Evolutionary conservation across 2,329 filamentous ascomycete genomes (phyloP).

Genomic region (Colletotrichum higginsianum): DNA sequence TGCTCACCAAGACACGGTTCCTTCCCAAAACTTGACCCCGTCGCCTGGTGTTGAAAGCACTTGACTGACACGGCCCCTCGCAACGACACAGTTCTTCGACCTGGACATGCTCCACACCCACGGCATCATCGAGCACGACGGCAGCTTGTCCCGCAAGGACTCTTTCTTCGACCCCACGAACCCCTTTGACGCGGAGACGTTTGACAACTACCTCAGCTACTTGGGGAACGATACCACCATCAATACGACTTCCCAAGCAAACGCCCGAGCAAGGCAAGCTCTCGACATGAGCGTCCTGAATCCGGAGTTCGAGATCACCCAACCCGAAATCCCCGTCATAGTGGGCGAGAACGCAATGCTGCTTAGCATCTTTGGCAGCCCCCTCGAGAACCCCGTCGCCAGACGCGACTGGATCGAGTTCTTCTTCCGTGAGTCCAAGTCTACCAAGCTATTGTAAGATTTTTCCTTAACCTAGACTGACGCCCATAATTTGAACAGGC

Average conservation of each 20-base stretch:
- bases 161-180: slow-evolving; percentile 66
- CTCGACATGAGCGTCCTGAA: slow-evolving; percentile 50
- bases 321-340: slow-evolving; percentile 50
- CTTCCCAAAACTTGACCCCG: too few species aligned
- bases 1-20: too few species aligned
- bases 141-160: slow-evolving; percentile 57
- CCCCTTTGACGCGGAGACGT: slow-evolving; percentile 50
- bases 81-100: slow-evolving; percentile 10
- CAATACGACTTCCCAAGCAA: slow-evolving; percentile 48
- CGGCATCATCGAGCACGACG: slow-evolving; percentile 12
- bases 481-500: not conserved
- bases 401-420: slow-evolving; percentile 57
- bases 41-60: too few species aligned
- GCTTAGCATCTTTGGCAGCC: slow-evolving; percentile 63
- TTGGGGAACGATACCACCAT: slow-evolving; percentile 10
- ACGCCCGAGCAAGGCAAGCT: slow-evolving; percentile 9
- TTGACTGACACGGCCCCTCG: too few species aligned
- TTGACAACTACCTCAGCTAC: slow-evolving; percentile 19
- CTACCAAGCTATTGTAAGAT: not conserved
- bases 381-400: slow-evolving; percentile 53
- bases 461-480: rapidly evolving
- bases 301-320: not conserved
- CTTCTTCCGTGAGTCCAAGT: slow-evolving; percentile 57
- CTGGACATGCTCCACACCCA: slow-evolving; percentile 56
- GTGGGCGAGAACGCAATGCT: slow-evolving; percentile 65